Evolutionary conservation across 768 basidiomycete species (phyloP), one percentile per base, ranked within the genome.

Genomic region (Trametes cubensis): DNA sequence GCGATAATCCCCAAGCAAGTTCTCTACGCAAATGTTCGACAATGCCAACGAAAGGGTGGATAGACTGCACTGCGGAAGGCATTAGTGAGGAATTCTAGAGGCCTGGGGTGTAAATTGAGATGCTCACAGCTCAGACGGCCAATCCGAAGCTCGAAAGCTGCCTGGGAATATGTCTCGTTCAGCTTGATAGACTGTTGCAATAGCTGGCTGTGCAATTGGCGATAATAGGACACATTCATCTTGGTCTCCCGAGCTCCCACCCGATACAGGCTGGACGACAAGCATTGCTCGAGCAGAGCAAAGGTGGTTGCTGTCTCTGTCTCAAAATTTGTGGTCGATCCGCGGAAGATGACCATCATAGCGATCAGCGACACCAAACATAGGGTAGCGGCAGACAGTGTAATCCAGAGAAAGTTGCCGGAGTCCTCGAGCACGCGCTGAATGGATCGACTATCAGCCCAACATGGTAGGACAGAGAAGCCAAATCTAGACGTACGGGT

Each of bases 11-110:
- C 76, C 79, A 78, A 4, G 79, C 76, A 11, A 83, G 68, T 60
- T 81, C 80, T 34, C 80, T 74, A 6, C 81, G 76, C 8, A 79
- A 60, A 60, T 81, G 79, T 58, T 82, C 81, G 13, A 81, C 73
- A 6, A 74, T 78, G 20, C 75, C 72, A 18, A 80, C 74, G 20
- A 82, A 72, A 18, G 79, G 78, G 40, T 78, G 78, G 17, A 82
- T 73, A 8, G 75, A 74, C 54, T 78, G 75, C 8, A 82, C 81
- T 77, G 56, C 10, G 11, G 17, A 1, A 42, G 30, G 13, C 17
- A n/a, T 54, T 1, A 55, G 28, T 44, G n/a, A n/a, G n/a, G n/a
- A n/a, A n/a, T n/a, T n/a, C n/a, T n/a, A n/a, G n/a, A n/a, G n/a
- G n/a, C n/a, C n/a, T n/a, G n/a, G n/a, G n/a, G n/a, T n/a, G n/a